Conservation (phyloP, 2,329 filamentous ascomycete genomes). For the Botrytis paeoniae region DNA sequence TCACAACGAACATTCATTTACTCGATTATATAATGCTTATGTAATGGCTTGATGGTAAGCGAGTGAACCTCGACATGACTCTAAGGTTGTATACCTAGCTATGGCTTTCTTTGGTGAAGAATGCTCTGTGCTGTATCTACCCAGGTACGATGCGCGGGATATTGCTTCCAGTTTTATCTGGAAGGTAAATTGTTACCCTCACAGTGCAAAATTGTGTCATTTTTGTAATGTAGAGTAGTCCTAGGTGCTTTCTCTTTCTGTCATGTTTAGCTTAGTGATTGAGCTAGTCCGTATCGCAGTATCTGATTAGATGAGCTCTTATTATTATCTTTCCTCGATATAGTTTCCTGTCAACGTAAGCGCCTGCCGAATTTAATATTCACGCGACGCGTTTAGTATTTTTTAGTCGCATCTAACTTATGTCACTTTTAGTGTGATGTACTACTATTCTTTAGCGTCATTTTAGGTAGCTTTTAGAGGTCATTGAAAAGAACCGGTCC, state of each 20-base stretch:
- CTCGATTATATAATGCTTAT: neutral
- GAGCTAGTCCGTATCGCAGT: neutral
- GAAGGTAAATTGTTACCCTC: rapidly evolving
- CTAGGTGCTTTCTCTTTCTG: neutral
- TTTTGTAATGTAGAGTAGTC: neutral
- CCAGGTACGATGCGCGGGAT: rapidly evolving
- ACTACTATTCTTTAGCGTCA: neutral
- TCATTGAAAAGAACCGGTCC: neutral
- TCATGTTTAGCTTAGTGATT: neutral
- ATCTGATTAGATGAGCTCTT: neutral
- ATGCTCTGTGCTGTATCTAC: rapidly evolving
- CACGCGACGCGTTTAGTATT: neutral
- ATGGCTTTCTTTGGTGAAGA: neutral
- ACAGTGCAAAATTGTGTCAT: neutral
- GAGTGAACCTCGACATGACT: neutral
- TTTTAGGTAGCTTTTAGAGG: neutral
- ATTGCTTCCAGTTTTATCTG: rapidly evolving
- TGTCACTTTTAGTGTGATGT: neutral
- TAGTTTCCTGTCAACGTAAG: rapidly evolving
- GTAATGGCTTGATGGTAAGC: neutral
- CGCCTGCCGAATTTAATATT: neutral
- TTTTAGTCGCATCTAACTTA: neutral
- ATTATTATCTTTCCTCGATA: rapidly evolving
- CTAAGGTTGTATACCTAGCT: neutral
- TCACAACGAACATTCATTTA: neutral